phyloP scores from a whole-genome alignment of 2,329 filamentous ascomycete species.

The Alternaria angustiovoidea region DNA sequence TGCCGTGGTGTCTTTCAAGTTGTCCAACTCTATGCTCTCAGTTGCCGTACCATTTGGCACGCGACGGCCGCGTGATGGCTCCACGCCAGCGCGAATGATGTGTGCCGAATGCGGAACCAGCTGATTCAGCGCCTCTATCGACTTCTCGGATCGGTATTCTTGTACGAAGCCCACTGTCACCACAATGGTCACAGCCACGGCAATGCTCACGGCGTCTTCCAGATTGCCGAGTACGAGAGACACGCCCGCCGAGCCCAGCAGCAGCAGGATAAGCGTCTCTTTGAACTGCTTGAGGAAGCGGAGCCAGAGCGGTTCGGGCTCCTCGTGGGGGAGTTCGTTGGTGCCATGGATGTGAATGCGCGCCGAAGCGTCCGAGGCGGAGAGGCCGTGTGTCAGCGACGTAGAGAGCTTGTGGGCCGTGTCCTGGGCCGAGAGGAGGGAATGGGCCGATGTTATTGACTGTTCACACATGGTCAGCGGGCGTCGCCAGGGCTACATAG shows the following conservation, averaged over 20 bases:
- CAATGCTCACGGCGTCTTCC: conserved; percentile 95
- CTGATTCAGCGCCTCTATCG: conserved; percentile 91
- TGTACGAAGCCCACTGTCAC: conserved; percentile 96
- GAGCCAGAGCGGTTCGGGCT: conserved; percentile 92
- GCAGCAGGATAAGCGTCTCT: conserved; percentile 91
- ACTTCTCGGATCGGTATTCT: conserved; percentile 97
- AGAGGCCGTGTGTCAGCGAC: conserved; percentile 82
- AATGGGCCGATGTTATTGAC: conserved; percentile 61
- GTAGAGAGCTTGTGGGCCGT: conserved; percentile 80
- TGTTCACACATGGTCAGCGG: conserved; percentile 30
- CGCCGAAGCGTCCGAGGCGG: conserved; percentile 79
- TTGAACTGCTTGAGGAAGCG: conserved; percentile 97
- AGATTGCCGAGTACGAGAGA: conserved; percentile 92
- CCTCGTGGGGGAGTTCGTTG: conserved; percentile 94
- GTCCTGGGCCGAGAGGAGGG: conserved; percentile 77
- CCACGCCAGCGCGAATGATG: conserved; percentile 70
- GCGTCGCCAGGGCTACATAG: conserved; percentile 14
- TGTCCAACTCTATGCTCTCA: conserved; percentile 57
- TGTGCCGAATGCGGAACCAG: conserved; percentile 95
- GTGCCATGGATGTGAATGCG: conserved; percentile 82
- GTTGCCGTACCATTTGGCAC: conserved; percentile 32
- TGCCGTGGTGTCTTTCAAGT: conserved; percentile 61
- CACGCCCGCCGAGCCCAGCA: conserved; percentile 85
- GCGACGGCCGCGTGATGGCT: conserved; percentile 31
- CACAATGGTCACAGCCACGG: conserved; percentile 94